Conservation (phyloP, 805 yeast genomes). For the Candida dajiaensis region DNA sequence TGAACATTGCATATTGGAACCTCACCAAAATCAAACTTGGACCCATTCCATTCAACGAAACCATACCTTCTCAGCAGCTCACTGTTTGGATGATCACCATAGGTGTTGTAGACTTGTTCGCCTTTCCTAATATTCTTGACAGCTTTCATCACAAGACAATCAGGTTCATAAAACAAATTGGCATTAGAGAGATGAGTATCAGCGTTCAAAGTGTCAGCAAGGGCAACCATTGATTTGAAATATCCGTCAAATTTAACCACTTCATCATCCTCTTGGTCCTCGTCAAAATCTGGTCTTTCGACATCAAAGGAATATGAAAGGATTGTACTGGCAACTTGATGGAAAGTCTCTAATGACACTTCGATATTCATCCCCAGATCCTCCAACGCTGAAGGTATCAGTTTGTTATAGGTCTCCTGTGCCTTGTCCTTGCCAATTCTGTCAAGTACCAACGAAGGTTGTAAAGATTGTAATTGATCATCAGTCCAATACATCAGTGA, state of each 20-base stretch:
- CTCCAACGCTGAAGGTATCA: slow-evolving; percentile 35
- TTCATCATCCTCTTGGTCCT: slow-evolving; percentile 33
- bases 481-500: slow-evolving; percentile 79
- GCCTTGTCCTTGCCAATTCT: slow-evolving; percentile 73
- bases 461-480: slow-evolving; percentile 46
- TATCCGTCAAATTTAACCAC: slow-evolving; percentile 33
- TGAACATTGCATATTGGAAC: slow-evolving; percentile 41
- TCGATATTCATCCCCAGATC: slow-evolving; percentile 32
- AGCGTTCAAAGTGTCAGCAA: slow-evolving; percentile 88
- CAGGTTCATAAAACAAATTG: slow-evolving; percentile 45
- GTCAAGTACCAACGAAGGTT: slow-evolving; percentile 65
- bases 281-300: slow-evolving; percentile 32
- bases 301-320: slow-evolving; percentile 92
- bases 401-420: slow-evolving; percentile 46
- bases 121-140: slow-evolving; percentile 52
- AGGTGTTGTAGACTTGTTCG: slow-evolving; percentile 80
- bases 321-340: slow-evolving; percentile 69
- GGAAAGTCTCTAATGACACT: slow-evolving; percentile 53
- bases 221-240: slow-evolving; percentile 83
- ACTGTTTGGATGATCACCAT: slow-evolving; percentile 88
- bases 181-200: slow-evolving; percentile 78
- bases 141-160: slow-evolving; percentile 63
- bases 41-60: slow-evolving; percentile 70
- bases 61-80: slow-evolving; percentile 90
- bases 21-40: slow-evolving; percentile 79